Percentiles rank a stretch among this genome's conserved stretches.
Conservation (phyloP, 768 basidiomycete genomes). For the Coprinopsis marcescibilis region DNA sequence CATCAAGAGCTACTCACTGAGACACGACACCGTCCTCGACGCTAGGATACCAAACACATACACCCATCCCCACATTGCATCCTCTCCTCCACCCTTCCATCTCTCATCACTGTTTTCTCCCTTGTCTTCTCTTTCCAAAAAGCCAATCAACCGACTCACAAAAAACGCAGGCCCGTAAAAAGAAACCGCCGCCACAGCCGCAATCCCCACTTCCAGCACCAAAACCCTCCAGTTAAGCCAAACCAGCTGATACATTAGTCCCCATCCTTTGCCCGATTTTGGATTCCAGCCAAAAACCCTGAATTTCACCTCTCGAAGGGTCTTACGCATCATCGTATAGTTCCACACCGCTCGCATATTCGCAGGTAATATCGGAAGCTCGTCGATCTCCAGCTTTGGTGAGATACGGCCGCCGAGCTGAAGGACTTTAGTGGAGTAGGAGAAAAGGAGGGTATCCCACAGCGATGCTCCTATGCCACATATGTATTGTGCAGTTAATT, state of each 20-base stretch:
- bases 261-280: slow-evolving; percentile 56
- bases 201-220: slow-evolving; percentile 39
- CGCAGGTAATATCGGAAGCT: slow-evolving; percentile 76
- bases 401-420: slow-evolving; percentile 75
- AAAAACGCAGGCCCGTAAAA: slow-evolving; percentile 69
- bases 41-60: slow-evolving; percentile 36
- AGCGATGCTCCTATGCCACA: slow-evolving; percentile 53
- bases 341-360: slow-evolving; percentile 64
- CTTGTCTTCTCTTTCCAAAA: slow-evolving; percentile 58
- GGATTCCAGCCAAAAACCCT: slow-evolving; percentile 55
- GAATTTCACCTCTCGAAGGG: slow-evolving; percentile 45
- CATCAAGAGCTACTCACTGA: slow-evolving; percentile 23
- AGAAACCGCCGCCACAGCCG: slow-evolving; percentile 50
- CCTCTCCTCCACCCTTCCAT: too few relatives aligned
- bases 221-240: slow-evolving; percentile 47
- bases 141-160: slow-evolving; percentile 51
- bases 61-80: slow-evolving; percentile 76
- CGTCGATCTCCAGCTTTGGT: slow-evolving; percentile 76
- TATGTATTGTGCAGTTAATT: too few relatives aligned
- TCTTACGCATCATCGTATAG: slow-evolving; percentile 58
- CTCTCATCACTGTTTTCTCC: slow-evolving; percentile 48
- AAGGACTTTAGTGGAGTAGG: slow-evolving; percentile 83
- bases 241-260: slow-evolving; percentile 54
- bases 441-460: slow-evolving; percentile 66
- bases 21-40: slow-evolving; percentile 25